Percentiles rank a stretch among this genome's conserved stretches.
Evolutionary conservation across 352 stramenopile genomes (phyloP).

Genomic region (Pythium coloratum): DNA sequence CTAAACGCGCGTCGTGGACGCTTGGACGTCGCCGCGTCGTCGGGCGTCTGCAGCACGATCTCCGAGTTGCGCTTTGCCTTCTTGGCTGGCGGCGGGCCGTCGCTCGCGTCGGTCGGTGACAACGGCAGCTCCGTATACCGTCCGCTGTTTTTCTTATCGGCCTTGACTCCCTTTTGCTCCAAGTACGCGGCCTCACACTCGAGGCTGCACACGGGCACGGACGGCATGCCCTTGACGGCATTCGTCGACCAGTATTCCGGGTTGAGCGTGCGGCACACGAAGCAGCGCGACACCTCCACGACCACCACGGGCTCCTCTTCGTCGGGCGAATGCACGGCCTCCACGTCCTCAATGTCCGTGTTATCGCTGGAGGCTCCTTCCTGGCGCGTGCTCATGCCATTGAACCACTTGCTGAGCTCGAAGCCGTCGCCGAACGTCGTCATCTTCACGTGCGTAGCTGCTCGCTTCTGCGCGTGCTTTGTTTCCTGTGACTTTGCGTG

Average conservation of each 20-base stretch:
- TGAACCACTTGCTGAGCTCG: conserved; percentile 85
- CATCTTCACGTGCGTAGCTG: conserved; percentile 23
- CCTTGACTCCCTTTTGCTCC: conserved; percentile 37
- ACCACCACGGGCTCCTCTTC: conserved; percentile 26
- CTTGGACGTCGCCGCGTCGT: conserved; percentile 30
- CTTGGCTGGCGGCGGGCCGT: conserved; percentile 41
- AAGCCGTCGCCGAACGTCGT: conserved; percentile 56
- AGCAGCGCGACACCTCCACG: conserved; percentile 43
- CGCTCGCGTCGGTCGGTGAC: conserved; percentile 16
- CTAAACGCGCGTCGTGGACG: conserved; percentile 59
- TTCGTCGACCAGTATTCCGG: conserved; percentile 70
- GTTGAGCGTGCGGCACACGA: conserved; percentile 56
- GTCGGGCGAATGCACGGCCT: conserved; percentile 7
- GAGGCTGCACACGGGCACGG: conserved; percentile 66
- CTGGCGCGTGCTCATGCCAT: conserved; percentile 26
- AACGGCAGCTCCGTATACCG: conserved; percentile 29
- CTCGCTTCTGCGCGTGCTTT: not conserved
- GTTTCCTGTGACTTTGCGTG: not conserved
- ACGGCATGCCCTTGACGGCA: conserved; percentile 44
- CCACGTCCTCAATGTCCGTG: conserved; percentile 43
- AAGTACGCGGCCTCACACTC: conserved; percentile 65
- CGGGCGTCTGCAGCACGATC: not conserved
- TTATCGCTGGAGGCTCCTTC: conserved; percentile 36
- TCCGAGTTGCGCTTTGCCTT: conserved; percentile 21
- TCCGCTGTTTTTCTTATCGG: conserved; percentile 28